These are phyloP conservation scores for Neonectria coccinea DNA, from an alignment of 2,329 filamentous ascomycete genomes.

Conservation along the genomic window DNA sequence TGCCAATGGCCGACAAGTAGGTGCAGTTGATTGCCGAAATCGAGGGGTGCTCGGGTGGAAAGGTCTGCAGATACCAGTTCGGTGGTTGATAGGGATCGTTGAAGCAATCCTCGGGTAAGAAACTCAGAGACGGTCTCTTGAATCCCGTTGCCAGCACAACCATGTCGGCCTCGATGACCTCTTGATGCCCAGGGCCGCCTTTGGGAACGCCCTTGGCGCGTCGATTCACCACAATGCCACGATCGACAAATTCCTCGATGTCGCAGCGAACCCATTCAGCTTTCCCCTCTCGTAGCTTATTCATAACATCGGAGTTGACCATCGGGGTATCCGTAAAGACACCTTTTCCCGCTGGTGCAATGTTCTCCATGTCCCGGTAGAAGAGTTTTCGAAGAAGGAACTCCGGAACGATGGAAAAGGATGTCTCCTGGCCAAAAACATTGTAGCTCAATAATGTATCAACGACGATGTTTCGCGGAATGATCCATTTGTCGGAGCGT, in stretches of 20 bases:
- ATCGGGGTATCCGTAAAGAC: conserved; percentile 89
- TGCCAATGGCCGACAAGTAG: conserved; percentile 85
- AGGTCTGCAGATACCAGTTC: conserved; percentile 90
- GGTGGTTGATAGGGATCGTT: conserved; percentile 79
- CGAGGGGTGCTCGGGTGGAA: conserved; percentile 78
- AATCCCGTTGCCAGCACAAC: conserved; percentile 88
- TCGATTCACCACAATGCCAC: conserved; percentile 77
- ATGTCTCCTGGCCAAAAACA: conserved; percentile 81
- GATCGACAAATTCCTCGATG: conserved; percentile 73
- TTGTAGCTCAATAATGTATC: conserved; percentile 81
- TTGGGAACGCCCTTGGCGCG: conserved; percentile 79
- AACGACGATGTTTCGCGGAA: conserved; percentile 81
- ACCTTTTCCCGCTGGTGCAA: conserved; percentile 76
- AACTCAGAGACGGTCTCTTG: conserved; percentile 77
- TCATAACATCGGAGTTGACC: conserved; percentile 86
- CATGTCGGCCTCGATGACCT: conserved; percentile 77
- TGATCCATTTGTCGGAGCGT: conserved; percentile 87
- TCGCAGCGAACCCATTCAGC: conserved; percentile 87
- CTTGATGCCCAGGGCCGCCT: conserved; percentile 76
- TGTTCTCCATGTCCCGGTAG: conserved; percentile 81
- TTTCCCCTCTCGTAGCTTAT: conserved; percentile 76
- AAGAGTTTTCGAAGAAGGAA: conserved; percentile 80
- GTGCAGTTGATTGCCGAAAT: conserved; percentile 87
- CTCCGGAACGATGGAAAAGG: conserved; percentile 83
- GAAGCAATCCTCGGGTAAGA: conserved; percentile 81